Evolutionary conservation across 2,329 filamentous ascomycete genomes (phyloP), one percentile per base, ranked within the genome.

Genomic region (Ceratocystis lukuohia): DNA sequence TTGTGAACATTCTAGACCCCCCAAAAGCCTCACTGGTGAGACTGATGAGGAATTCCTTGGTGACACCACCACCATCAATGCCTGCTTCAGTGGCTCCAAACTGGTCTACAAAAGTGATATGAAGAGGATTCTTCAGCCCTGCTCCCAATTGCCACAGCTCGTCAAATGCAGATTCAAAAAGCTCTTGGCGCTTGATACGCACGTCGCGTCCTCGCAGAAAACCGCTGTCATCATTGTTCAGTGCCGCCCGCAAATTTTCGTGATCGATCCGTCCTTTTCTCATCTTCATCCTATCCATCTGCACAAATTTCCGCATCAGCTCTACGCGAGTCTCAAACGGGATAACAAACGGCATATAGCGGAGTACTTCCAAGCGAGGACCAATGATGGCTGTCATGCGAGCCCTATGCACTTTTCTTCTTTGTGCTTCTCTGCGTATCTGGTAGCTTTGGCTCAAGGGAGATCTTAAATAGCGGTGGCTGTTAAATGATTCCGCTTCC

Each of bases 331-430:
- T 94, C 46, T 89, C 85, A 71, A 99, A 99, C 0, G 93, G 94
- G 57, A 99, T 94, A 70, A 93, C 89, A 74, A 97, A 99, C 0
- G 94, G 94, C 86, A 99, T 95, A 72, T 97, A 95, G 70, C 94
- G 88, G 63, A 99, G 76, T 4, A 99, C 89, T 72, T 96, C 92
- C 8, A 96, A 79, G 70, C 93, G 87, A 0, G 94, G 93, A 0
- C 88, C 90, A 68, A 96, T 85, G 15, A 88, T 83, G 61, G 92
- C 89, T 28, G 95, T 77, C 68, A 89, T 83, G 70, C 89, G 85
- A 70, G 87, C 85, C 46, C 87, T 81, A 56, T 86, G 85, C 5
- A 82, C 80, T n/a, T 15, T 64, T 70, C 69, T 59, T 25, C 20
- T 59, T 4, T 0, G 71, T 71, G 7, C 69, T 67, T 61, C 68